Evolutionary conservation across 257 asterid genomes (phyloP).

Genomic region (Ballota nigra): DNA sequence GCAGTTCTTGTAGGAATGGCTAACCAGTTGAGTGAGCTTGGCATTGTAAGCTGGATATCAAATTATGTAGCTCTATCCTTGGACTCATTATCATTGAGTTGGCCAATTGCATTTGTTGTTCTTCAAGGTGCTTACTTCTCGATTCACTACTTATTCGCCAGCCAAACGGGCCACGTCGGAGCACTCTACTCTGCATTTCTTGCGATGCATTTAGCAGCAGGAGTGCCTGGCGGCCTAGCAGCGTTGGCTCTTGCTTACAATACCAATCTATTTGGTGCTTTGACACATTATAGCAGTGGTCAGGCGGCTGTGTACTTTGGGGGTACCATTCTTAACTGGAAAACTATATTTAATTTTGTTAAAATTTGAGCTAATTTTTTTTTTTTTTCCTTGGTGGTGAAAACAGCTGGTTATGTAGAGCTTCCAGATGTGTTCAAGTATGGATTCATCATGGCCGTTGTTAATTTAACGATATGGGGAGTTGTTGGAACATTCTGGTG

Average conservation of each 20-base stretch:
- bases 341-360: not conserved
- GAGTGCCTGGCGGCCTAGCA: conserved; percentile 67
- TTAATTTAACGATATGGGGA: conserved; percentile 66
- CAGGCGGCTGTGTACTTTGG: conserved; percentile 84
- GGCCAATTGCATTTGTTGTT: conserved; percentile 64
- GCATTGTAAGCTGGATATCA: conserved; percentile 76
- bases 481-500: conserved; percentile 71
- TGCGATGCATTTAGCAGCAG: conserved; percentile 80
- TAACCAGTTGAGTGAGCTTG: conserved; percentile 61
- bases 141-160: conserved; percentile 77
- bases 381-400: not conserved
- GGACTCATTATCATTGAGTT: conserved; percentile 58
- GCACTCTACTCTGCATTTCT: conserved; percentile 78
- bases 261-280: conserved; percentile 72
- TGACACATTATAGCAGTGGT: conserved; percentile 86
- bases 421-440: conserved; percentile 72
- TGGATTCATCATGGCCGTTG: conserved; percentile 62
- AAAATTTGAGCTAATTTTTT: not conserved
- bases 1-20: conserved; percentile 85
- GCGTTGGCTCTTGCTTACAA: conserved; percentile 75
- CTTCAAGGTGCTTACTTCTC: conserved; percentile 70
- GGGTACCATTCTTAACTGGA: conserved; percentile 35
- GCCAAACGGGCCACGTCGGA: conserved; percentile 89
- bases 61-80: conserved; percentile 49
- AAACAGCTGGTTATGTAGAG: conserved; percentile 75